phyloP scores from a whole-genome alignment of 2,329 filamentous ascomycete species.

The Fusarium subglutinans region DNA sequence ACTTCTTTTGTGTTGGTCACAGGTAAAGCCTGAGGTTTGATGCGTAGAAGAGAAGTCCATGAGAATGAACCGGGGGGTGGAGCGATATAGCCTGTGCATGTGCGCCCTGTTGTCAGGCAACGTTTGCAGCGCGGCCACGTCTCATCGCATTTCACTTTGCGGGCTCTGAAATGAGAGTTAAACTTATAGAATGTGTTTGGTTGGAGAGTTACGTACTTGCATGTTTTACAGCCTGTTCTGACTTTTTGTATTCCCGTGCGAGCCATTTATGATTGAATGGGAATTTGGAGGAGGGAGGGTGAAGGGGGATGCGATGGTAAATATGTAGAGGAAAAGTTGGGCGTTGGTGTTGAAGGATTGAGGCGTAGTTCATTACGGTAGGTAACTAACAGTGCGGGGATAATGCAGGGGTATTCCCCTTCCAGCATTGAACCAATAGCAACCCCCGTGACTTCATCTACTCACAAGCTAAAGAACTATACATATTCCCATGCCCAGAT shows the following conservation, averaged over 20 bases:
- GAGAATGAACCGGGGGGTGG: slow-evolving; percentile 42
- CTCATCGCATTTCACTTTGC: slow-evolving; percentile 68
- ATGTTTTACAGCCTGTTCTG: slow-evolving; percentile 61
- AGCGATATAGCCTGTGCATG: slow-evolving; percentile 64
- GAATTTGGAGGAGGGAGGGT: not conserved
- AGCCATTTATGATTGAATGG: not conserved
- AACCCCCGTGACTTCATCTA: not conserved
- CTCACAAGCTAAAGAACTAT: slow-evolving; percentile 43
- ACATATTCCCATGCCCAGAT: slow-evolving; percentile 51
- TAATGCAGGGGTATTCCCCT: not conserved
- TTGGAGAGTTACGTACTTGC: slow-evolving; percentile 57
- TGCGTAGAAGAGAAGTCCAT: slow-evolving; percentile 50
- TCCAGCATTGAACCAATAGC: not conserved
- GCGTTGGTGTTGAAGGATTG: slow-evolving; percentile 2
- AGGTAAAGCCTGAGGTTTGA: slow-evolving; percentile 31
- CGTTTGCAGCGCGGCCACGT: slow-evolving; percentile 59
- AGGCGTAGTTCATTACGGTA: not conserved
- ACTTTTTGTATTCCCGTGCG: slow-evolving; percentile 47
- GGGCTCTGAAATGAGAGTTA: slow-evolving; percentile 50
- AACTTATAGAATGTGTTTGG: not conserved
- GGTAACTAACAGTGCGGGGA: not conserved
- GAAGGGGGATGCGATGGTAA: not conserved
- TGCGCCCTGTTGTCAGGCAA: slow-evolving; percentile 61
- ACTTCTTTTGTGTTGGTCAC: slow-evolving; percentile 40
- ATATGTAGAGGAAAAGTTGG: not conserved